Evolutionary conservation across 192 early-diverging fungal genomes (phyloP), one percentile per base, ranked within the genome.

Genomic region (Backusella australiensis): DNA sequence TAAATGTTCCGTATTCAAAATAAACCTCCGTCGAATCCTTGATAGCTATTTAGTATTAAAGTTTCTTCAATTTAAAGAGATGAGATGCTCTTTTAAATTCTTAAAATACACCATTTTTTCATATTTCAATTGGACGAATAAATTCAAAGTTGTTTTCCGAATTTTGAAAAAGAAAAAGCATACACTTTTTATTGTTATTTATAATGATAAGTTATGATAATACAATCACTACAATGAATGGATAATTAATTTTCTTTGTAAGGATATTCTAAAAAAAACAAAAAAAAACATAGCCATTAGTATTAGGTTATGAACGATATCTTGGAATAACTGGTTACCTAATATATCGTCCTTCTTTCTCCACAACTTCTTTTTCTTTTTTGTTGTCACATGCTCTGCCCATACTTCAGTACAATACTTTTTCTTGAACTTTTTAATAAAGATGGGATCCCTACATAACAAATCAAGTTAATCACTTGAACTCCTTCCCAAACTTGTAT

Each of bases 341-440:
- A 80, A 49, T 9, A 63, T 19, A 34, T 75, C 82, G 69, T 91
- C 91, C 79, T 94, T 97, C 56, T 90, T 87, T 78, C 91, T 90
- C 95, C 96, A 99, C 75, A 97, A 77, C 83, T 88, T 90, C 85
- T 91, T 96, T 85, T 92, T 94, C 72, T 81, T 87, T 29, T 92
- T 93, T 46, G 83, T 92, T n/a, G 80, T 80, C n/a, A 88, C 88
- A 79, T 94, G 89, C 53, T 91, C 94, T 14, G 88, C 93, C 86
- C 85, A 90, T 6, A 91, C 89, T 81, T 94, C 91, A 38, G 89
- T 90, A 70, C 95, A 94, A 75, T 97, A 82, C 70, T 90, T 81
- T 56, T 86, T 89, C 86, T 95, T 97, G 83, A 96, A 99, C 63
- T 93, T 85, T 19, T 93, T 86, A 69, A 99, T 91, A 77, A 94